Base-by-base conservation (phyloP, 805 yeast genomes). In the Zygoascus biomembranicola region DNA sequence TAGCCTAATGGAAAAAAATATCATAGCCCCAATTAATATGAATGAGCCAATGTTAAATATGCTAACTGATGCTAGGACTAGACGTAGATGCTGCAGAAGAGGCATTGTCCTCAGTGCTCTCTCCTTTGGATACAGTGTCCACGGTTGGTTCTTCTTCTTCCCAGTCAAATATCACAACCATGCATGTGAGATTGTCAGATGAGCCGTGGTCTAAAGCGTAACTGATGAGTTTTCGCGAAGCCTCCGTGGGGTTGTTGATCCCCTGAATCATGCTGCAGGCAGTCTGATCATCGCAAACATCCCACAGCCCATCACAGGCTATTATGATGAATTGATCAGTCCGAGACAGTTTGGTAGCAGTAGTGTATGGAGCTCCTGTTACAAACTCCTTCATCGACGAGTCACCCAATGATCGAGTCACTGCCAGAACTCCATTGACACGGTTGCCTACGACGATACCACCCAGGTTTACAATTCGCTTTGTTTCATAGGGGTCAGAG, bases 231-330 rank as follows among this genome's bases (percentile, higher is more conserved):
- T 70, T 73, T 54, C 79, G 76, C 14, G 95, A 84, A 1, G 94
- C 95, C 47, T 69, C 69, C 45, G 80, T 76, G 0, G 94, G 84
- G 60, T 84, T 81, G 8, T 62, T 52, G 11, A 79, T 71, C 43
- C 76, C 75, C 48, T 75, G 73, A 4, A 88, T 84, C 59, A 84
- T 67, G 53, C 84, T 84, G 54, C 94, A 87, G 0, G 98, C 98
- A 53, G 80, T 79, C 58, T 81, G 85, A 66, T 94, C 99, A 8
- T 82, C 76, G 50, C 90, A 77, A 4, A 92, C 97, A 67, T 92
- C 99, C 98, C 98, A 92, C 10, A 92, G 72, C 0, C 99, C 99
- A 69, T 92, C 99, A 68, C 98, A 94, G 0, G 97, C 98, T 55
- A 92, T 72, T 49, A 92, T 90, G 63, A 92, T 68, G 64, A 87